These are phyloP conservation scores for Lactarius sp. DNA, from an alignment of 768 basidiomycete species.

Conservation along the genomic window DNA sequence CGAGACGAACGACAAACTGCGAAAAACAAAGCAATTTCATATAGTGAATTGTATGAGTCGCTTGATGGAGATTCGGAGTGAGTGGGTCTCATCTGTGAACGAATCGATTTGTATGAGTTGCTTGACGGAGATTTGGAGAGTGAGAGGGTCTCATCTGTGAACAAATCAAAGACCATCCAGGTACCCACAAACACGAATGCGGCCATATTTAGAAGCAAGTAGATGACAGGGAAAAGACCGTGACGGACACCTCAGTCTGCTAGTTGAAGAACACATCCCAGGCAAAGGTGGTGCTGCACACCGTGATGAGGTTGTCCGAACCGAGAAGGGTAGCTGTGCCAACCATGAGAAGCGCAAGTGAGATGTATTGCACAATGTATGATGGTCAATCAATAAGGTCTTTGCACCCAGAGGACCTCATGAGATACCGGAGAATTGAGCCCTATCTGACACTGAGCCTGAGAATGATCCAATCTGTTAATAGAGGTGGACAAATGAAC, in stretches of 20 bases:
- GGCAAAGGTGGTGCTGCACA: conserved; percentile 85
- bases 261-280: conserved; percentile 95
- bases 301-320: too few species aligned
- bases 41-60: too few species aligned
- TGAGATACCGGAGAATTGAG: conserved; percentile 52
- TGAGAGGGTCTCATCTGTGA: conserved; percentile 58
- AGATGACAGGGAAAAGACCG: conserved; percentile 96
- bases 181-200: conserved; percentile 96
- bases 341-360: too few species aligned
- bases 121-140: conserved; percentile 41
- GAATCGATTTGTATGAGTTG: too few species aligned
- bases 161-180: conserved; percentile 90
- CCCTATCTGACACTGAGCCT: conserved; percentile 53
- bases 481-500: conserved; percentile 10
- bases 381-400: too few species aligned
- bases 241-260: conserved; percentile 89
- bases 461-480: conserved; percentile 67
- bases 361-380: too few species aligned
- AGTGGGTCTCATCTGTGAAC: conserved; percentile 53
- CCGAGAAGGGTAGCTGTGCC: too few species aligned
- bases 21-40: too few species aligned
- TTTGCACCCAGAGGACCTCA: conserved; percentile 60
- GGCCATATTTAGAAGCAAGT: conserved; percentile 92
- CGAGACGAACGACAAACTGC: too few species aligned
- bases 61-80: conserved; percentile 40